Conservation (phyloP, 257 asterid genomes). For the Gentiana dahurica region DNA sequence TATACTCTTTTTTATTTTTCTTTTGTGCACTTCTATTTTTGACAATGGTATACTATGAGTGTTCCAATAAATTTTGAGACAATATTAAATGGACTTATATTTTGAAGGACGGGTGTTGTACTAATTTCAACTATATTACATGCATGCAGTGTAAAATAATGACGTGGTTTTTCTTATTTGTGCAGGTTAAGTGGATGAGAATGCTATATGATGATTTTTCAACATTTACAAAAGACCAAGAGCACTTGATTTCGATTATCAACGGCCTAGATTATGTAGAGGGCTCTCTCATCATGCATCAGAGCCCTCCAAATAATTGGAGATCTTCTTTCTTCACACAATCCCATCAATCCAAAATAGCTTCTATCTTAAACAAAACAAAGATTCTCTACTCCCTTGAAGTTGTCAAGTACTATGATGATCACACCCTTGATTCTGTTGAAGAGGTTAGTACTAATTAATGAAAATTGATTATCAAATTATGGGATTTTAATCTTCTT, state of each 20-base stretch:
- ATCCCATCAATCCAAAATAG: slow-evolving; percentile 31
- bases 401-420: slow-evolving; percentile 44
- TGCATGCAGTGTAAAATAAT: too few relatives aligned
- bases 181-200: slow-evolving; percentile 34
- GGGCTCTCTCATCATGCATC: slow-evolving; percentile 44
- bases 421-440: slow-evolving; percentile 13
- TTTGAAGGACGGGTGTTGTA: too few relatives aligned
- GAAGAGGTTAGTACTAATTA: slow-evolving; percentile 28
- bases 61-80: too few relatives aligned
- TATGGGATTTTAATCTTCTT: neutral
- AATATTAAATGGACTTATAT: too few relatives aligned
- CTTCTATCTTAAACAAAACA: slow-evolving; percentile 21
- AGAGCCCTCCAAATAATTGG: slow-evolving; percentile 40
- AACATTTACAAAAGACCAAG: slow-evolving; percentile 26
- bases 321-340: slow-evolving; percentile 53
- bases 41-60: too few relatives aligned
- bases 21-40: too few relatives aligned
- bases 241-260: slow-evolving; percentile 24
- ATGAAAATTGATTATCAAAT: neutral
- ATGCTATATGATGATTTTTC: slow-evolving; percentile 28
- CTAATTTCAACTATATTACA: too few relatives aligned
- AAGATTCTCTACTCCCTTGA: slow-evolving; percentile 44
- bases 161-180: neutral
- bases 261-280: slow-evolving; percentile 37
- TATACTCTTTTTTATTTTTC: too few relatives aligned